A percentile compares a stretch with the other conserved stretches of the same genome.
Conservation (phyloP, 1,139 yeast species). For the Magnusiomyces suaveolens region DNA sequence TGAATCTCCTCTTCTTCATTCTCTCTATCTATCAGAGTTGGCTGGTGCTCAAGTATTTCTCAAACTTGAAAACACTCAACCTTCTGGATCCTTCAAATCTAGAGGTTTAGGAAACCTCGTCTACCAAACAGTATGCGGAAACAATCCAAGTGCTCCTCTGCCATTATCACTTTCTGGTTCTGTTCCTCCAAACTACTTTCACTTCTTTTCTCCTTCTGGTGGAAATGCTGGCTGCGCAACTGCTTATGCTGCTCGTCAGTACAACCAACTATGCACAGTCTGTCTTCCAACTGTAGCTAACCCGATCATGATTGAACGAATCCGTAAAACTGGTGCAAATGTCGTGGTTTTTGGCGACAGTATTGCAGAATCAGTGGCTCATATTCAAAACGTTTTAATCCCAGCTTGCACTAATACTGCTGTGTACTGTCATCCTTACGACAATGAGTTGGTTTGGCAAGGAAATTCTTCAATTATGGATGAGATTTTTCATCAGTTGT, state of each 20-base stretch:
- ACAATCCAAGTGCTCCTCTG: conserved; percentile 7
- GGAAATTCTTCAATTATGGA: conserved; percentile 56
- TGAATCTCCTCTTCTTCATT: conserved; percentile 29
- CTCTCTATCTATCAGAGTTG: conserved; percentile 25
- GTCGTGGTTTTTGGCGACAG: conserved; percentile 48
- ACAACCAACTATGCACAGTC: conserved; percentile 46
- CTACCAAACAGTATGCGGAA: conserved; percentile 21
- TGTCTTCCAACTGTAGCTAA: conserved; percentile 49
- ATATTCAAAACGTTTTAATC: conserved; percentile 36
- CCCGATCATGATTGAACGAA: conserved; percentile 36
- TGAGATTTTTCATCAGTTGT: conserved; percentile 44
- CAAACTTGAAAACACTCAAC: conserved; percentile 57
- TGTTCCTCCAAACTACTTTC: conserved; percentile 30
- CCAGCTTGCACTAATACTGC: conserved; percentile 24
- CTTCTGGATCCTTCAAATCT: conserved; percentile 62
- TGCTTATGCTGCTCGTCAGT: conserved; percentile 45
- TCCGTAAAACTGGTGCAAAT: conserved; percentile 44
- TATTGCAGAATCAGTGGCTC: conserved; percentile 55
- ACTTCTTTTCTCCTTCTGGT: conserved; percentile 62
- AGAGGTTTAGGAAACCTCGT: conserved; percentile 37
- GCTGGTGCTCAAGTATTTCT: conserved; percentile 38
- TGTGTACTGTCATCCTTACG: conserved; percentile 63
- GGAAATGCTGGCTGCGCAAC: conserved; percentile 77
- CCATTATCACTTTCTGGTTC: background rate
- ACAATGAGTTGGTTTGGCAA: conserved; percentile 56